These are phyloP conservation scores for Simmondsia chinensis DNA, from an alignment of 148 eudicot species.

Conservation along the genomic window DNA sequence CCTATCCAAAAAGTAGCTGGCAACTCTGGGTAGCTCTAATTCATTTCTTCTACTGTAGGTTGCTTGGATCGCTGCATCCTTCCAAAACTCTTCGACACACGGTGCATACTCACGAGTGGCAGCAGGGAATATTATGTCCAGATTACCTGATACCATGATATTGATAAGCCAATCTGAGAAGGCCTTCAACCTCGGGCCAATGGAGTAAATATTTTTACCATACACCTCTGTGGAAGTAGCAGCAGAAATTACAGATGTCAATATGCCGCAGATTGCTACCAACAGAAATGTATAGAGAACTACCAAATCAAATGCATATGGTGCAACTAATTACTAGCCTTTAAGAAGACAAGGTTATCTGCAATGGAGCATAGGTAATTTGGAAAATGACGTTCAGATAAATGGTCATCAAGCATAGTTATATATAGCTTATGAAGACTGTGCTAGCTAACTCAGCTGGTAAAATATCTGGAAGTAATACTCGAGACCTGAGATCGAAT, in stretches of 20 bases:
- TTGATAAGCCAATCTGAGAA: slow-evolving; percentile 74
- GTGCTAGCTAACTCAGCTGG: no score
- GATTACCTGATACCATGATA: slow-evolving; percentile 55
- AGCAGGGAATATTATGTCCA: slow-evolving; percentile 59
- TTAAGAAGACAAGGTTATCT: no score
- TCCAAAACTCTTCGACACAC: slow-evolving; percentile 67
- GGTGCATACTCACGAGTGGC: slow-evolving; percentile 70
- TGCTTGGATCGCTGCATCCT: slow-evolving; percentile 64
- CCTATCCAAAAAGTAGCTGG: slow-evolving; percentile 58
- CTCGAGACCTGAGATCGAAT: no score
- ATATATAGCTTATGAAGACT: no score
- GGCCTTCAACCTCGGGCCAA: slow-evolving; percentile 42
- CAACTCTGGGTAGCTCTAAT: slow-evolving; percentile 53
- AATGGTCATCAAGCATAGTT: no score
- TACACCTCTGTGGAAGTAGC: slow-evolving; percentile 14
- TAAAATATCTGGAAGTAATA: no score
- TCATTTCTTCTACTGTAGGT: slow-evolving; percentile 55
- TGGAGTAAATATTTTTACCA: slow-evolving; percentile 28
- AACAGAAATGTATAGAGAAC: no score
- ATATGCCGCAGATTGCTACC: no score
- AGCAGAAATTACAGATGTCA: slow-evolving; percentile 11
- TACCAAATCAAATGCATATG: no score
- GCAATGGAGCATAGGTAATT: no score
- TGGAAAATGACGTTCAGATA: no score
- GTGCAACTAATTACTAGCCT: no score